Evolutionary conservation across 352 stramenopile species (phyloP).

Genomic region (Phytophthora sansomeana): DNA sequence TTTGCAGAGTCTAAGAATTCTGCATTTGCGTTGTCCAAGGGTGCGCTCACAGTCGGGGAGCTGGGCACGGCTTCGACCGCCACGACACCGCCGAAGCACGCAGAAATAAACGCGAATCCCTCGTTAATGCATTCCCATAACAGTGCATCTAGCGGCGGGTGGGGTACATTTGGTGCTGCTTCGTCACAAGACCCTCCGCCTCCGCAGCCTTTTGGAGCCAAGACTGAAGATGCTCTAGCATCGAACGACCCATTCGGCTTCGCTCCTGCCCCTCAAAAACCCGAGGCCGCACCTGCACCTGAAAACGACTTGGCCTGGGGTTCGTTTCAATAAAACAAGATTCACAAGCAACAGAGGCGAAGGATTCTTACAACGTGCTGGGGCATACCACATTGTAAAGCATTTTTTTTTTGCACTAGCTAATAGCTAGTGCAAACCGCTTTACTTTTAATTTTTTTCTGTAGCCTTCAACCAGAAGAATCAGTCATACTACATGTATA

Average conservation of each 20-base stretch:
- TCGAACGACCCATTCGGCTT: conserved; percentile 30
- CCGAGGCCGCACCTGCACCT: conserved; percentile 2
- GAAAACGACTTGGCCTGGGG: conserved; percentile 37
- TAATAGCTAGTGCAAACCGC: too few relatives aligned
- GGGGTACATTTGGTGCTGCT: conserved; percentile 29
- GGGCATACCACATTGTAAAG: too few relatives aligned
- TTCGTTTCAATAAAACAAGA: conserved; percentile 32
- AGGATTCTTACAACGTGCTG: neutral
- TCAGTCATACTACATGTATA: too few relatives aligned
- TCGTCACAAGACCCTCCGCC: conserved; percentile 20
- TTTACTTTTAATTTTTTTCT: too few relatives aligned
- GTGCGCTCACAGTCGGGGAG: conserved; percentile 42
- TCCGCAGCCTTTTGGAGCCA: conserved; percentile 23
- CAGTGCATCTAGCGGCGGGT: conserved; percentile 25
- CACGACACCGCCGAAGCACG: conserved; percentile 30
- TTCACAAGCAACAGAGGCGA: too few relatives aligned
- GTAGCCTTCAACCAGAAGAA: too few relatives aligned
- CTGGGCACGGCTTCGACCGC: conserved; percentile 25
- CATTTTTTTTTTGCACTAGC: too few relatives aligned
- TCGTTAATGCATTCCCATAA: conserved; percentile 27
- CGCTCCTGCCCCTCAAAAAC: conserved; percentile 19
- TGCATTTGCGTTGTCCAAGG: conserved; percentile 42
- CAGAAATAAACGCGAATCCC: conserved; percentile 9
- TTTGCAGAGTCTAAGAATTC: conserved; percentile 33
- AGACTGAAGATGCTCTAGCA: conserved; percentile 1